Percentiles rank a stretch among this genome's conserved stretches.
These are phyloP conservation scores for Dothiorella sarmentorum DNA, from an alignment of 2,329 filamentous ascomycete species.

Conservation along the genomic window DNA sequence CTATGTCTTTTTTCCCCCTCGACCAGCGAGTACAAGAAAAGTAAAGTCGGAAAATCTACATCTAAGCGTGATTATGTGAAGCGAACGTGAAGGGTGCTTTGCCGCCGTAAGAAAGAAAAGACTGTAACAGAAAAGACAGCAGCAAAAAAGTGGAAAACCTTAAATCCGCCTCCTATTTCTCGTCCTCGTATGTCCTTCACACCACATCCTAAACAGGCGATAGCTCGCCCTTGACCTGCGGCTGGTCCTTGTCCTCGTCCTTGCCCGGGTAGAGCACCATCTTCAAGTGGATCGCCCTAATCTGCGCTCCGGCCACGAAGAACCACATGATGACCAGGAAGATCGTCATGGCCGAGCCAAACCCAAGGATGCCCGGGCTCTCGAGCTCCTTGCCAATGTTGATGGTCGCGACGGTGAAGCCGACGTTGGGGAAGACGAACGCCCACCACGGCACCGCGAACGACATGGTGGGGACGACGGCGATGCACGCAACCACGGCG, in stretches of 20 bases:
- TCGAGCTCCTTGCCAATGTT: conserved; percentile 36
- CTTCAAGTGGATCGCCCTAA: conserved; percentile 49
- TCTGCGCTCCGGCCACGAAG: conserved; percentile 51
- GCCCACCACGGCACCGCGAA: conserved; percentile 63
- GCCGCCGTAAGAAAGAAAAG: neutral
- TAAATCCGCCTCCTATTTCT: neutral
- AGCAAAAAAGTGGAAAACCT: neutral
- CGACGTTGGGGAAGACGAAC: conserved; percentile 46
- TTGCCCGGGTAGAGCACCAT: conserved; percentile 56
- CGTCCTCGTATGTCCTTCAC: neutral
- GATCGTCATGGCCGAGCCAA: conserved; percentile 49
- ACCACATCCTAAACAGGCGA: neutral
- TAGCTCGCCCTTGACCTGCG: neutral
- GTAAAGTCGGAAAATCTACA: neutral
- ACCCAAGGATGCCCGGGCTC: conserved; percentile 35
- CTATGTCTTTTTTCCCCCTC: neutral
- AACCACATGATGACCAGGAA: conserved; percentile 52
- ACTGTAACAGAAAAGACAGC: neutral
- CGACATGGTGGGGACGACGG: conserved; percentile 43
- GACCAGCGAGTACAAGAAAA: neutral
- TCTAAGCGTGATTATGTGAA: neutral
- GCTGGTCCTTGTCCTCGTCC: conserved; percentile 16
- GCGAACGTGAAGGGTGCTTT: conserved; percentile 1
- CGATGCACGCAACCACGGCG: conserved; percentile 35
- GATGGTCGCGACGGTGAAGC: conserved; percentile 44